A percentile compares a stretch with the other conserved stretches of the same genome.
phyloP scores from a whole-genome alignment of 1,284 basidiomycete species.

The Singerocomus rubriflavus region DNA sequence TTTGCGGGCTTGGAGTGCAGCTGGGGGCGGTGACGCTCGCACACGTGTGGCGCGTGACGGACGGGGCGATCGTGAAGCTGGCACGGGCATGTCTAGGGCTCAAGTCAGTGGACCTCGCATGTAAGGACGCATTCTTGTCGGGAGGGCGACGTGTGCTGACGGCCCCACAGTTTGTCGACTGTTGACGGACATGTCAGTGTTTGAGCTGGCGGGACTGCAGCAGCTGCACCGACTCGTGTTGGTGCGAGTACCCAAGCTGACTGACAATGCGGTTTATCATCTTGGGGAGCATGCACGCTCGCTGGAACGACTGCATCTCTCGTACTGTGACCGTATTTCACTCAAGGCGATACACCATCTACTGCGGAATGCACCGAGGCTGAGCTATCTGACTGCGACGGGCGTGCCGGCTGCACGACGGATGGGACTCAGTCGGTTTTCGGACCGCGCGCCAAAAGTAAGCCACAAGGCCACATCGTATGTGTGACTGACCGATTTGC shows the following conservation, averaged over 20 bases:
- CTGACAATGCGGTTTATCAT: slow-evolving; percentile 66
- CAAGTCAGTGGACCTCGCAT: slow-evolving; percentile 83
- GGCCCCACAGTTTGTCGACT: slow-evolving; percentile 62
- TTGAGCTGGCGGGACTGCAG: slow-evolving; percentile 74
- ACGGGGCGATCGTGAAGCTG: slow-evolving; percentile 70
- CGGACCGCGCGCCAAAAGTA: slow-evolving; percentile 72
- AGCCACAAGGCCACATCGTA: slow-evolving; percentile 19
- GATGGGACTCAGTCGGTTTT: slow-evolving; percentile 76
- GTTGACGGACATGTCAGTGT: slow-evolving; percentile 82
- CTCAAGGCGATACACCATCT: slow-evolving; percentile 78
- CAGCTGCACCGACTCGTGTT: slow-evolving; percentile 79
- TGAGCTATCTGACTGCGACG: slow-evolving; percentile 81
- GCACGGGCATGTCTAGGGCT: slow-evolving; percentile 73
- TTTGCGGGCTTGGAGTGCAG: slow-evolving; percentile 72
- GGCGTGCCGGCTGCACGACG: slow-evolving; percentile 78
- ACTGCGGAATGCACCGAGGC: slow-evolving; percentile 56
- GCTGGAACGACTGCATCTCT: slow-evolving; percentile 83
- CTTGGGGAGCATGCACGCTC: slow-evolving; percentile 62
- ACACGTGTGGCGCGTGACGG: slow-evolving; percentile 79
- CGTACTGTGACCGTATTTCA: slow-evolving; percentile 83
- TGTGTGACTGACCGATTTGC: slow-evolving; percentile 15
- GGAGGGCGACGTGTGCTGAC: slow-evolving; percentile 14
- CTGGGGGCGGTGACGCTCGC: slow-evolving; percentile 82
- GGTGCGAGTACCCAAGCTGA: slow-evolving; percentile 67
- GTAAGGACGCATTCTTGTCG: slow-evolving; percentile 44